Conservation (phyloP, 495 filamentous ascomycete genomes). For the Trichoderma erinaceum region DNA sequence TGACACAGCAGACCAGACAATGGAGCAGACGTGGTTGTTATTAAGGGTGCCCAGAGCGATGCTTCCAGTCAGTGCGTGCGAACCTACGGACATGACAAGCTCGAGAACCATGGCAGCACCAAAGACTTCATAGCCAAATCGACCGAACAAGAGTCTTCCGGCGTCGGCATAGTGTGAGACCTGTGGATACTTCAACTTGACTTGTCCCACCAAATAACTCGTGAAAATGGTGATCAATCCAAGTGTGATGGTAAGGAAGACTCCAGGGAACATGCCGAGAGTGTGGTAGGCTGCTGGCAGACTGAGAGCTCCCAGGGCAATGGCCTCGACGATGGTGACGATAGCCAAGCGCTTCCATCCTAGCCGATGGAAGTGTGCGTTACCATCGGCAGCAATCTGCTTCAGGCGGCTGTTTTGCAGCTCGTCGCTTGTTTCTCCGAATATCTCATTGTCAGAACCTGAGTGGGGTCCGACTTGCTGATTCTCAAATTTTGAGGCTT, state of each 20-base stretch:
- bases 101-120: conserved; percentile 59
- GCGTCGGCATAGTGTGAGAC: conserved; percentile 69
- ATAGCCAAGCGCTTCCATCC: conserved; percentile 47
- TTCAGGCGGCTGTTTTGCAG: conserved; percentile 26
- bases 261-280: conserved; percentile 52
- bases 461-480: not conserved
- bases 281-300: conserved; percentile 57
- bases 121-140: conserved; percentile 57
- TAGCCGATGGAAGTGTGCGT: conserved; percentile 38
- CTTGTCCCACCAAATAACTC: conserved; percentile 70
- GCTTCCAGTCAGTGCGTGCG: conserved; percentile 66
- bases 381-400: conserved; percentile 35
- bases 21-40: conserved; percentile 57
- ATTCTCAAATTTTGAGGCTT: not conserved
- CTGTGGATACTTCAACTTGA: conserved; percentile 66
- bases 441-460: not conserved
- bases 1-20: conserved; percentile 61
- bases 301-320: conserved; percentile 62
- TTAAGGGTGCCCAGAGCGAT: conserved; percentile 66
- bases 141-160: conserved; percentile 58
- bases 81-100: conserved; percentile 69
- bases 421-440: conserved; percentile 6
- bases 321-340: conserved; percentile 65
- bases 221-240: conserved; percentile 72
- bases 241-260: conserved; percentile 54